Base-by-base conservation (phyloP, 805 yeast species). In the Wickerhamiella azyma region DNA sequence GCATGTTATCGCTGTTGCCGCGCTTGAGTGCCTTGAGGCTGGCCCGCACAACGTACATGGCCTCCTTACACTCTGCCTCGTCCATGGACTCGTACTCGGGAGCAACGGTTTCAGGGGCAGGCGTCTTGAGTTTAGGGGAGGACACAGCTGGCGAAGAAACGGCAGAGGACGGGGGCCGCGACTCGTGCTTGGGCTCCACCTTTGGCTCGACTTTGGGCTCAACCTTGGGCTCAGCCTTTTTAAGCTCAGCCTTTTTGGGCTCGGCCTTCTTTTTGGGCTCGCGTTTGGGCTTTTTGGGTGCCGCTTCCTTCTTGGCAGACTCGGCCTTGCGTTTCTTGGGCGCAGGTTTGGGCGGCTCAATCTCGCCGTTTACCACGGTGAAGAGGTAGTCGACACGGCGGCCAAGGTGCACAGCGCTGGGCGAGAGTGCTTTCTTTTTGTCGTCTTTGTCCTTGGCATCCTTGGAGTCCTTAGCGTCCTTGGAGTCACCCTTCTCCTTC, bases 341-440 rank as follows among this genome's bases (percentile, higher is more conserved):
- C 36, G 40, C 28, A 9, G 40, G 56, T 54, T 26, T 54, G 48
- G 45, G 39, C 51, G 14, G 58, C 37, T 37, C 46, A 13, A 16
- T 17, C 9, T 33, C 79, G 16, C 79, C 94, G 50, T 72, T 71
- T 53, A 89, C 64, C 9, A 85, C 77, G 2, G 75, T 64, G 24
- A 89, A 72, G 56, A 92, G 69, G 56, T 88, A 89, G 60, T 94
- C 98, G 1, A 85, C 79, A 59, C 99, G 76, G 63, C 99, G 77
- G 9, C 84, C 85, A 43, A 92, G 68, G 64, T 92, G 99, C 14
- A 92, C 92, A 2, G 96, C 74, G 8, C 94, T 92, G 0, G 98
- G 97, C 17, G 64, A 53, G 43, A 69, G 60, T 17, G 48, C 39
- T 24, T 29, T 28, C 41, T 50, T 53, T 5, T 52, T 52, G 13